These are phyloP conservation scores for Alopecurus myosuroides DNA, from an alignment of 176 grass and related monocot genomes.

Conservation along the genomic window DNA sequence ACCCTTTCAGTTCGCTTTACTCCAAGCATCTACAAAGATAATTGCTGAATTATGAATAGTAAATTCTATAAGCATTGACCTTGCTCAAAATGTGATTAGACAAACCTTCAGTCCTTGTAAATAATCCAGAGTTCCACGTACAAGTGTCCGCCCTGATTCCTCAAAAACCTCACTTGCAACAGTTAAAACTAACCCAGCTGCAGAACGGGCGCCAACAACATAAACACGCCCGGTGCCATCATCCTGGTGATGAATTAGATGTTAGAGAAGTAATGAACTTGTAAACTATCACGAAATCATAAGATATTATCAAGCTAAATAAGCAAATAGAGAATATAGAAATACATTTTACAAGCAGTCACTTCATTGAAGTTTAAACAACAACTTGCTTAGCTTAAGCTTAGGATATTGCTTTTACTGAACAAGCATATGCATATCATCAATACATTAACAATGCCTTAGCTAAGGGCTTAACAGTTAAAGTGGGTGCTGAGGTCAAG, in stretches of 20 bases:
- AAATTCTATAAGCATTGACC: not conserved
- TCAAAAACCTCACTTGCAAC: conserved; percentile 98
- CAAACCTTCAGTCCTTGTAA: conserved; percentile 97
- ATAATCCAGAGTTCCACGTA: conserved; percentile 97
- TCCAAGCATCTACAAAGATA: conserved; percentile 83
- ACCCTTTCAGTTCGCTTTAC: conserved; percentile 90
- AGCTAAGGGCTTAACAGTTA: not conserved
- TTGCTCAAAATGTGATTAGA: conserved; percentile 12
- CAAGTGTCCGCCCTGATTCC: conserved; percentile 87
- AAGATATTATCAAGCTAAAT: not conserved
- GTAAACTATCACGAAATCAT: not conserved
- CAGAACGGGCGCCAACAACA: conserved; percentile 80
- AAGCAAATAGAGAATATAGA: not conserved
- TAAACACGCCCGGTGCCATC: conserved; percentile 85
- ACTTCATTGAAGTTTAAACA: not conserved
- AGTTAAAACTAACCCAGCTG: conserved; percentile 77
- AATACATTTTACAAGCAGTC: not conserved
- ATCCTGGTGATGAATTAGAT: conserved; percentile 52
- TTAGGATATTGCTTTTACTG: not conserved
- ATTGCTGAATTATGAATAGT: conserved; percentile 23
- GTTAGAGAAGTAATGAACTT: conserved; percentile 15
- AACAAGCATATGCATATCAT: not conserved
- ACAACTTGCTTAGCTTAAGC: not conserved
- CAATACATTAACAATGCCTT: conserved; percentile 8
- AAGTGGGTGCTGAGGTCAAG: not conserved